Percentiles rank a stretch among this genome's conserved stretches.
These are phyloP conservation scores for Vaccinium macrocarpon DNA, from an alignment of 148 eudicot genomes.

Conservation along the genomic window DNA sequence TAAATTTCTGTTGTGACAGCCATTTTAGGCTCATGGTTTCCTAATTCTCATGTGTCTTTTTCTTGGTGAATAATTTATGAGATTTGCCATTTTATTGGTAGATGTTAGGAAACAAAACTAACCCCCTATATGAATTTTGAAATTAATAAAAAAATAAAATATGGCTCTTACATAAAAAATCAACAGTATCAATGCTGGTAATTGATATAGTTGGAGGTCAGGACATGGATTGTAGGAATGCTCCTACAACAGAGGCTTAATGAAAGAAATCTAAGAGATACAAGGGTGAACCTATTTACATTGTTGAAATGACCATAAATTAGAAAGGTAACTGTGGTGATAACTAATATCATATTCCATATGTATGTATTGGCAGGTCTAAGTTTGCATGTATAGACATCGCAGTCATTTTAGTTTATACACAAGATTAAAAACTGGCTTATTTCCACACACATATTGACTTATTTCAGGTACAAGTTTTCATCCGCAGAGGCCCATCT, in stretches of 20 bases:
- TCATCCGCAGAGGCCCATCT: no score
- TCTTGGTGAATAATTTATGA: not conserved
- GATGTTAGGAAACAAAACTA: not conserved
- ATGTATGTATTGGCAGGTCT: no score
- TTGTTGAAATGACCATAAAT: not conserved
- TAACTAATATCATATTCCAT: no score
- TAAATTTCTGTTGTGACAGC: no score
- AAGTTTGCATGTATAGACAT: no score
- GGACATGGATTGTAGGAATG: not conserved
- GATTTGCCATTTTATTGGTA: not conserved
- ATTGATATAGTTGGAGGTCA: no score
- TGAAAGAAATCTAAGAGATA: not conserved
- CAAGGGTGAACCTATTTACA: not conserved
- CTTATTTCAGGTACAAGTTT: no score
- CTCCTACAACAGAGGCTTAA: not conserved
- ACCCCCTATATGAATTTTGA: not conserved
- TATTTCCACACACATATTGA: no score
- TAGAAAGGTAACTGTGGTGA: not conserved
- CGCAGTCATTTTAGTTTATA: no score
- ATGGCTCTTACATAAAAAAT: not conserved
- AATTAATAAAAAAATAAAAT: not conserved
- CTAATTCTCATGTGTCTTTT: not conserved
- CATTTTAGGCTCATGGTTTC: no score
- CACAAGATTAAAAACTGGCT: no score
- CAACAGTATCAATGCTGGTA: no score